phyloP scores from a whole-genome alignment of 139 green algal species.

The Klebsormidium nitens region DNA sequence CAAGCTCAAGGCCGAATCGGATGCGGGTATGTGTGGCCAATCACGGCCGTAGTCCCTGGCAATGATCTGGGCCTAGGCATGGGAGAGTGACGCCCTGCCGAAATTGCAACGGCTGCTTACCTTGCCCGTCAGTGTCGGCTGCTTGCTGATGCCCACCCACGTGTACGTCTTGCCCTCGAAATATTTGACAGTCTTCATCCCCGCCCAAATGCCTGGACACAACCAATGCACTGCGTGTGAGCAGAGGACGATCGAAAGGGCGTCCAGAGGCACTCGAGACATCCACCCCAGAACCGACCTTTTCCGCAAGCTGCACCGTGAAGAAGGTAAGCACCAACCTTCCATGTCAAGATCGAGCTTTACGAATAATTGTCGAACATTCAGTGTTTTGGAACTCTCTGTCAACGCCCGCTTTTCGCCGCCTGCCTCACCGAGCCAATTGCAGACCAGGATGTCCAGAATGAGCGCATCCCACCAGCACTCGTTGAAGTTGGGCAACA shows the following conservation, averaged over 20 bases:
- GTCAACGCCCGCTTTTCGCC: background rate
- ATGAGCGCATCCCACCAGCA: conserved; percentile 95
- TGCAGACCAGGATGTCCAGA: conserved; percentile 81
- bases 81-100: too few species aligned
- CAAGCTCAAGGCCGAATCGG: too few species aligned
- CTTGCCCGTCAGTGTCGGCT: conserved; percentile 22
- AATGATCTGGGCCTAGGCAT: too few species aligned
- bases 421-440: conserved; percentile 47
- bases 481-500: conserved; percentile 95
- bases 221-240: background rate
- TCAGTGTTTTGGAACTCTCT: background rate
- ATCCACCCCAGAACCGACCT: background rate
- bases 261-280: background rate
- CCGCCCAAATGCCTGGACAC: conserved; percentile 22
- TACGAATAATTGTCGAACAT: too few species aligned
- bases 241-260: background rate
- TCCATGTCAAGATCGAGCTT: too few species aligned
- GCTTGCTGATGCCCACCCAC: conserved; percentile 33
- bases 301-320: background rate
- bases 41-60: too few species aligned
- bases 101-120: background rate
- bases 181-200: conserved; percentile 32
- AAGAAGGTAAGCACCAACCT: background rate
- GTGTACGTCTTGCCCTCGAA: conserved; percentile 40
- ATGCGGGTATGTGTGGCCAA: too few species aligned